Percentiles rank a stretch among this genome's conserved stretches.
Conservation (phyloP, 768 basidiomycete species). For the Phallus indusiatus region DNA sequence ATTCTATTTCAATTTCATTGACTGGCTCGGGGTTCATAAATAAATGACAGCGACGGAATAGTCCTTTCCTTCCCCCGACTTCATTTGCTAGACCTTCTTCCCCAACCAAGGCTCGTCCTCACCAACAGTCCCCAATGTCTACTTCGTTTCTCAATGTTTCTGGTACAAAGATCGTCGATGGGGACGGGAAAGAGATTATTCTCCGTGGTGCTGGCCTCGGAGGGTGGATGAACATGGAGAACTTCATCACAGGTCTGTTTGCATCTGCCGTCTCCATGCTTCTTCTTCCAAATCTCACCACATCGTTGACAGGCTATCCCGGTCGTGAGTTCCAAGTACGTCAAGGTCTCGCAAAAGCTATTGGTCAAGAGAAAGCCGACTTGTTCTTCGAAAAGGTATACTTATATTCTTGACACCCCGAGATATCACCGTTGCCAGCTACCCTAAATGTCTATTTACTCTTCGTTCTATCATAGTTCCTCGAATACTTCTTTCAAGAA, state of each 20-base stretch:
- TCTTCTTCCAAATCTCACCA: neutral
- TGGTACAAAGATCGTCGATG: conserved; percentile 53
- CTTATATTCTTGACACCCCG: neutral
- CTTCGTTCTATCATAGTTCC: conserved; percentile 39
- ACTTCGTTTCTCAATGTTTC: conserved; percentile 44
- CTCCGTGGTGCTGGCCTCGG: conserved; percentile 70
- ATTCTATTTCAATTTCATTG: neutral
- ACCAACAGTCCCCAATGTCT: neutral
- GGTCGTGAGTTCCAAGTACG: conserved; percentile 78
- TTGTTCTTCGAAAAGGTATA: conserved; percentile 79
- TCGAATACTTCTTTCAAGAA: conserved; percentile 80
- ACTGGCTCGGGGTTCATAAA: no score
- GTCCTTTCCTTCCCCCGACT: no score
- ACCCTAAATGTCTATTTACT: neutral
- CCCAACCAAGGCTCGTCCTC: no score
- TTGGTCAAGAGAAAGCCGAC: conserved; percentile 60
- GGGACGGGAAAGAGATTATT: conserved; percentile 45
- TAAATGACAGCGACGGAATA: neutral
- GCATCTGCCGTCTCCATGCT: neutral
- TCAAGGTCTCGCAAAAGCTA: conserved; percentile 48
- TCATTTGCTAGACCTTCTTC: no score
- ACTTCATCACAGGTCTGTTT: conserved; percentile 55
- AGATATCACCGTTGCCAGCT: neutral
- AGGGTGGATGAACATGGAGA: conserved; percentile 84
- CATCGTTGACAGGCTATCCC: conserved; percentile 45